These are phyloP conservation scores for Xylaria nigripes DNA, from an alignment of 495 filamentous ascomycete genomes.

Conservation along the genomic window DNA sequence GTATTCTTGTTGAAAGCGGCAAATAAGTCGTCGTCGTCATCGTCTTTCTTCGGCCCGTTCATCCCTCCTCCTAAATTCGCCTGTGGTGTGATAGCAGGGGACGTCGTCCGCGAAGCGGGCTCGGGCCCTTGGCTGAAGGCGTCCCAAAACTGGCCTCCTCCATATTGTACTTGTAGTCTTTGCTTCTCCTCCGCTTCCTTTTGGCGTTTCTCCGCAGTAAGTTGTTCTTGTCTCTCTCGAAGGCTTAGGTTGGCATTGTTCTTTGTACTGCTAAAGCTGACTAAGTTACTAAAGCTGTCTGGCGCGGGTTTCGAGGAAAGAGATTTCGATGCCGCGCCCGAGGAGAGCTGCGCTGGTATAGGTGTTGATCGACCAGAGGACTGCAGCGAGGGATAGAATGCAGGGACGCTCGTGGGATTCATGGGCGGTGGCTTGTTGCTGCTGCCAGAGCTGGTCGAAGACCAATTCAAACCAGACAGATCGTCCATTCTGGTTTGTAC, in stretches of 20 bases:
- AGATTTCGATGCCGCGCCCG: conserved; percentile 41
- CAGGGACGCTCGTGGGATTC: conserved; percentile 38
- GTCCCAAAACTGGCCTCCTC: conserved; percentile 66
- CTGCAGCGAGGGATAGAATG: conserved; percentile 52
- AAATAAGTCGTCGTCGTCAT: conserved; percentile 51
- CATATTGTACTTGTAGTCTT: conserved; percentile 66
- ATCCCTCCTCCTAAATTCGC: conserved; percentile 16
- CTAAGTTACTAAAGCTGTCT: conserved; percentile 86
- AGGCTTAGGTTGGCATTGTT: conserved; percentile 64
- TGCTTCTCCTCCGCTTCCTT: conserved; percentile 65
- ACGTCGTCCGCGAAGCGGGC: conserved; percentile 31
- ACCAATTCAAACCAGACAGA: conserved; percentile 46
- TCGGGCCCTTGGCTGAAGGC: conserved; percentile 36
- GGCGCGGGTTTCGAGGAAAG: conserved; percentile 54
- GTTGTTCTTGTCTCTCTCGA: conserved; percentile 71
- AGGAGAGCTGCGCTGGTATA: conserved; percentile 47
- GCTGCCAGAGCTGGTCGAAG: conserved; percentile 32
- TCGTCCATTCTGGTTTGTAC: conserved; percentile 41
- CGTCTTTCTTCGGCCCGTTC: conserved; percentile 27
- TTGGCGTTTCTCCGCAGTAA: conserved; percentile 67
- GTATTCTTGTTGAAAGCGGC: conserved; percentile 52
- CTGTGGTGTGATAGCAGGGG: conserved; percentile 16
- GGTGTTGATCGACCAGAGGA: conserved; percentile 63
- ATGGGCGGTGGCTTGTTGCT: conserved; percentile 41
- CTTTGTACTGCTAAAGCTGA: conserved; percentile 65